Percentiles rank a stretch among this genome's conserved stretches.
These are phyloP conservation scores for Paraconiothyrium brasiliense DNA, from an alignment of 2,329 filamentous ascomycete genomes.

Conservation along the genomic window DNA sequence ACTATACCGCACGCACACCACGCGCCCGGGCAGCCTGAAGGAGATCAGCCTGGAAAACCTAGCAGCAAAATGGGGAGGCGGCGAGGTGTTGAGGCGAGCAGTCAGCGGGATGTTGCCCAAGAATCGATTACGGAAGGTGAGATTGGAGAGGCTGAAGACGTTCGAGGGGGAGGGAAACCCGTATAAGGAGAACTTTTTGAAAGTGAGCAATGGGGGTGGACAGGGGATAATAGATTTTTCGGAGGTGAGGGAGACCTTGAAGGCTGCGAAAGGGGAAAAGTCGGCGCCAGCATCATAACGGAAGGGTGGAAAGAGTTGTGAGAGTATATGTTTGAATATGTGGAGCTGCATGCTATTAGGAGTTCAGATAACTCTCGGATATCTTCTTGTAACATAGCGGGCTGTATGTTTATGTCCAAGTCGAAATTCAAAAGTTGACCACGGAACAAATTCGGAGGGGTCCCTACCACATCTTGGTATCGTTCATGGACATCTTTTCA, in stretches of 20 bases:
- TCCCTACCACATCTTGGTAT: background rate
- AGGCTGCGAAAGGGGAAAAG: conserved; percentile 27
- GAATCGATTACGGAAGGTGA: conserved; percentile 88
- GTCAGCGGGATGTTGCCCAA: conserved; percentile 98
- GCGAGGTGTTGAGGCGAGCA: conserved; percentile 88
- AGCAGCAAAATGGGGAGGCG: conserved; percentile 92
- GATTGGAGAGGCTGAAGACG: conserved; percentile 88
- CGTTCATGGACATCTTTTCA: background rate
- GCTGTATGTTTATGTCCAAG: conserved; percentile 2
- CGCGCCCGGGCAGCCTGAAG: conserved; percentile 85
- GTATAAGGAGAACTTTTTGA: conserved; percentile 86
- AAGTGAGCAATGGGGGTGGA: conserved; percentile 62
- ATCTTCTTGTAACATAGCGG: conserved; percentile 20
- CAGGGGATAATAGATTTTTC: conserved; percentile 45
- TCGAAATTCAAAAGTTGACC: background rate
- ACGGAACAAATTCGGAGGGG: background rate
- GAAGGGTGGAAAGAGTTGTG: background rate
- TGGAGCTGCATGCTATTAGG: conserved; percentile 18
- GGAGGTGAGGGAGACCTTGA: conserved; percentile 51
- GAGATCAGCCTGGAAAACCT: conserved; percentile 93
- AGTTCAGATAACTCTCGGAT: conserved; percentile 12
- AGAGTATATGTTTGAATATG: conserved; percentile 21
- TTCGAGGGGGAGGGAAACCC: conserved; percentile 95
- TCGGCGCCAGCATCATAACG: conserved; percentile 31
- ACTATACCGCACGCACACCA: conserved; percentile 94